phyloP scores from a whole-genome alignment of 2,329 filamentous ascomycete genomes.

The Pseudocercospora macadamiae region DNA sequence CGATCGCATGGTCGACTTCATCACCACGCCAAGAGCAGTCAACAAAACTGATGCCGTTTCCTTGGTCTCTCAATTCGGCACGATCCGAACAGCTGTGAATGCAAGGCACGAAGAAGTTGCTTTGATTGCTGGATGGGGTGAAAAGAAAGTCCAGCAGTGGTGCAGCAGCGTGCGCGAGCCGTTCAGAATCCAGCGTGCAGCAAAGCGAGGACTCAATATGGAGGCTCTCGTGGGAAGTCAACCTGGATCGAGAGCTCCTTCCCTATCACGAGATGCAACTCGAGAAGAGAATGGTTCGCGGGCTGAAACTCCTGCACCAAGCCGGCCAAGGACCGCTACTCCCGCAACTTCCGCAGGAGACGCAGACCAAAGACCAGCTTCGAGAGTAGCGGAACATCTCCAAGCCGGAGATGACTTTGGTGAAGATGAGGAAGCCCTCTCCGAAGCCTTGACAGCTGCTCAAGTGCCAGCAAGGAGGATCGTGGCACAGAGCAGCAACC shows the following conservation, averaged over 20 bases:
- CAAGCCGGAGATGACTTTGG: constrained; percentile 33
- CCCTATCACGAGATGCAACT: constrained; percentile 34
- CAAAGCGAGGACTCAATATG: constrained; percentile 54
- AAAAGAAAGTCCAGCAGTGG: constrained; percentile 92
- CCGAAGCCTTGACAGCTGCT: constrained; percentile 29
- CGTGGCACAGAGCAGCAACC: not conserved
- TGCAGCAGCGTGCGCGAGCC: constrained; percentile 79
- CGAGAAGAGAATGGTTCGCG: constrained; percentile 25
- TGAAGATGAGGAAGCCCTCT: constrained; percentile 53
- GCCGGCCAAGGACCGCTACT: constrained; percentile 27
- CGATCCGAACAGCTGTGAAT: constrained; percentile 82
- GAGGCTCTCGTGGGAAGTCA: constrained; percentile 34
- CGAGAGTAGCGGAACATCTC: constrained; percentile 36
- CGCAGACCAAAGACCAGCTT: constrained; percentile 42
- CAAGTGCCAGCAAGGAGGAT: constrained; percentile 17
- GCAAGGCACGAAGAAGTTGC: constrained; percentile 83
- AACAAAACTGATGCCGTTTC: constrained; percentile 95
- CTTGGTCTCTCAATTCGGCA: constrained; percentile 89
- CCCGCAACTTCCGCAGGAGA: no score
- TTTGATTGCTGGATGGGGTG: constrained; percentile 88
- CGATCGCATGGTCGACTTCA: constrained; percentile 87
- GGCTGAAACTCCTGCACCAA: constrained; percentile 7
- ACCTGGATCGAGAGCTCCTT: constrained; percentile 28
- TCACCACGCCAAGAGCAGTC: constrained; percentile 84
- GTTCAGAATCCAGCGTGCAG: constrained; percentile 74